These are phyloP conservation scores for Hirsutella thompsonii DNA, from an alignment of 2,329 filamentous ascomycete genomes.

Conservation along the genomic window DNA sequence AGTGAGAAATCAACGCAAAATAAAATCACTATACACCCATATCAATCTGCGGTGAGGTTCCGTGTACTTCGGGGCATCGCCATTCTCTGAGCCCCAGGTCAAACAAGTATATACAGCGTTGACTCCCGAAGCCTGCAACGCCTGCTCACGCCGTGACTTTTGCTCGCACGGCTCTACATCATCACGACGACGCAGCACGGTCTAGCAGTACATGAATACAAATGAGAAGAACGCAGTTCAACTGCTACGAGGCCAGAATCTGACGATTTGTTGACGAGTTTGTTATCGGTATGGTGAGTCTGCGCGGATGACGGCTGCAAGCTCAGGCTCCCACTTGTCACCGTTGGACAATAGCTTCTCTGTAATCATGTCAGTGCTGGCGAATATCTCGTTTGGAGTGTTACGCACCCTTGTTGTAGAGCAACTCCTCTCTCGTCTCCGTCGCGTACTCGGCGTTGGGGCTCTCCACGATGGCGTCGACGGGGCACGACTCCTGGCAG, in stretches of 20 bases:
- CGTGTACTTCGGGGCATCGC: no score
- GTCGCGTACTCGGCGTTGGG: conserved; percentile 52
- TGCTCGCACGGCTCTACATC: no score
- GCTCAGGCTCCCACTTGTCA: conserved; percentile 96
- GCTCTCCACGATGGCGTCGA: conserved; percentile 71
- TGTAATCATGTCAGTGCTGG: conserved; percentile 9
- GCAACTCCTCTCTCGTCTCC: conserved; percentile 72
- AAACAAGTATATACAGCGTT: no score
- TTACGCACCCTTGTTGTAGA: conserved; percentile 77
- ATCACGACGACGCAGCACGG: neutral
- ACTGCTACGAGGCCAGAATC: neutral
- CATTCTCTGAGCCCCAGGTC: no score
- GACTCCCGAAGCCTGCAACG: no score
- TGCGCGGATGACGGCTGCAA: conserved; percentile 82
- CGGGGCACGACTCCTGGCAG: conserved; percentile 97
- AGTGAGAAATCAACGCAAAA: no score
- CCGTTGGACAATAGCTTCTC: conserved; percentile 82
- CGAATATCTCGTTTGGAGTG: neutral
- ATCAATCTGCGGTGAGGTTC: no score
- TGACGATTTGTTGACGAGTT: neutral
- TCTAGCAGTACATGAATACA: neutral
- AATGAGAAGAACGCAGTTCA: neutral
- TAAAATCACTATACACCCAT: no score
- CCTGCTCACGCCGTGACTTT: no score
- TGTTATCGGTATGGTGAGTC: conserved; percentile 79